Evolutionary conservation across 2,329 filamentous ascomycete species (phyloP).

Genomic region (Penicillium sp.): DNA sequence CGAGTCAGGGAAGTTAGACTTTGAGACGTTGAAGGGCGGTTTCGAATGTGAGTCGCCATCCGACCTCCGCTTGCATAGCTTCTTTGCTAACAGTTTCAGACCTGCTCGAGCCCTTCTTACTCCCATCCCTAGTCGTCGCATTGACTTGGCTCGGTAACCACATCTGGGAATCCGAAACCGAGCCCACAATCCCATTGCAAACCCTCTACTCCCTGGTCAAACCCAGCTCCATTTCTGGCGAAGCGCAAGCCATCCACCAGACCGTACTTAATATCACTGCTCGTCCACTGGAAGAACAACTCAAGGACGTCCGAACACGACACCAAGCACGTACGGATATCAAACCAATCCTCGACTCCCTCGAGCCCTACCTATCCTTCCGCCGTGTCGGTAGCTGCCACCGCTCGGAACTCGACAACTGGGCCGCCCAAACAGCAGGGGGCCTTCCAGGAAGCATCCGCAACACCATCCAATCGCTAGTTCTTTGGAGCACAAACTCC

Average conservation of each 20-base stretch:
- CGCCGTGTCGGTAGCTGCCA: constrained; percentile 48
- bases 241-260: constrained; percentile 60
- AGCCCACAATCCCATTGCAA: constrained; percentile 54
- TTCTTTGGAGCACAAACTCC: constrained; percentile 53
- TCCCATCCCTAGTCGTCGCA: constrained; percentile 60
- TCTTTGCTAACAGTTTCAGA: constrained; percentile 39
- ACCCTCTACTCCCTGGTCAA: constrained; percentile 58
- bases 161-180: constrained; percentile 50
- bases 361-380: constrained; percentile 53
- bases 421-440: constrained; percentile 47
- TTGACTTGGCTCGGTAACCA: constrained; percentile 59
- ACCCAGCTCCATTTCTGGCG: constrained; percentile 56
- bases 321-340: constrained; percentile 53
- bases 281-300: constrained; percentile 50
- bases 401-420: constrained; percentile 52
- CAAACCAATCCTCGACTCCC: constrained; percentile 51
- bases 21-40: constrained; percentile 60
- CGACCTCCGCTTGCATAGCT: not conserved
- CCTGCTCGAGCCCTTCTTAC: constrained; percentile 61
- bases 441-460: constrained; percentile 50
- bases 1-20: constrained; percentile 53
- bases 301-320: constrained; percentile 51
- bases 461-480: constrained; percentile 51
- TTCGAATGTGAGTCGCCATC: constrained; percentile 54
- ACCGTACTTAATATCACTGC: constrained; percentile 59